Evolutionary conservation across 306 rosid species (phyloP).

Genomic region (Aeschynomene evenia): DNA sequence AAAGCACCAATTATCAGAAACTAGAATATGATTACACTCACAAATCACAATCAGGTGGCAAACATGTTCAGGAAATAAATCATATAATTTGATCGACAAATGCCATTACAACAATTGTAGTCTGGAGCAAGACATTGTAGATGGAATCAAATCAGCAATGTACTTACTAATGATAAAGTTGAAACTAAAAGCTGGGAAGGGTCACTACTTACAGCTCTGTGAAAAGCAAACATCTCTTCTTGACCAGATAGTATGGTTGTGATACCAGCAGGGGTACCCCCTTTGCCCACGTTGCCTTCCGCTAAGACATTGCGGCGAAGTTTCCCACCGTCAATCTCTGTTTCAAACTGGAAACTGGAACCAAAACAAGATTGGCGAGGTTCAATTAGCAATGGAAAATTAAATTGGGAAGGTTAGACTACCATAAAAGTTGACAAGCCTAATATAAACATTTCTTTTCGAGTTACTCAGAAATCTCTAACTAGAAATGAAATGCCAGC

Average conservation of each 20-base stretch:
- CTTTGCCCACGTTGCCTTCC: slow-evolving; percentile 72
- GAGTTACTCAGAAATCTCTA: slow-evolving; percentile 7
- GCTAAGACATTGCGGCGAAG: slow-evolving; percentile 85
- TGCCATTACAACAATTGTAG: slow-evolving; percentile 7
- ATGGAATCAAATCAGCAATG: slow-evolving; percentile 4
- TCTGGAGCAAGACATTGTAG: slow-evolving; percentile 16
- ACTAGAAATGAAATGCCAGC: neutral
- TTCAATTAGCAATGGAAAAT: slow-evolving; percentile 29
- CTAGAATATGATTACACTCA: slow-evolving; percentile 4
- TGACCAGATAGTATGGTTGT: slow-evolving; percentile 82
- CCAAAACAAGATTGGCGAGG: slow-evolving; percentile 27
- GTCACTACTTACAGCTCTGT: slow-evolving; percentile 76
- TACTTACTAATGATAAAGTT: slow-evolving; percentile 6
- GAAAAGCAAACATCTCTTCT: slow-evolving; percentile 95
- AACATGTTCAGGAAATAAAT: slow-evolving; percentile 11
- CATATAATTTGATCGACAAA: neutral
- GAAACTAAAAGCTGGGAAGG: slow-evolving; percentile 22
- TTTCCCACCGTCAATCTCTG: slow-evolving; percentile 78
- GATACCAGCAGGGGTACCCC: slow-evolving; percentile 65
- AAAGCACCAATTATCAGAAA: neutral
- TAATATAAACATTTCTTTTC: neutral
- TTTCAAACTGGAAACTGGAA: slow-evolving; percentile 93
- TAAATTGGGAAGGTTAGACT: neutral
- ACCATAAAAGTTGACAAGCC: slow-evolving; percentile 24
- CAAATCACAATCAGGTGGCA: slow-evolving; percentile 9